phyloP scores from a whole-genome alignment of 2,329 filamentous ascomycete species.

The Aspergillus udagawae region DNA sequence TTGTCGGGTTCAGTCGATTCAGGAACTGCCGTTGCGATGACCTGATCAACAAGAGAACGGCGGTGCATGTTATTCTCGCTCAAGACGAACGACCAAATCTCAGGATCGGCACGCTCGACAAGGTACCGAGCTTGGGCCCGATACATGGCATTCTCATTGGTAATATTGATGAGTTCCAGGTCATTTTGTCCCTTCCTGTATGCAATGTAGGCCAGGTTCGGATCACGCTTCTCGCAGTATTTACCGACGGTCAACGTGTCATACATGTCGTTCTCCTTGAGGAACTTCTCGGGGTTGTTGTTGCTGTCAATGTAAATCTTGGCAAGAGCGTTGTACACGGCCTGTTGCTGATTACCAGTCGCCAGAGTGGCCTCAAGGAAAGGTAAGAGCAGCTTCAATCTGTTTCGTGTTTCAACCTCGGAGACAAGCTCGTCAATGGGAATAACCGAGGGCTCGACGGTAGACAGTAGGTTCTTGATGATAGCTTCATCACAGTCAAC shows the following conservation, averaged over 20 bases:
- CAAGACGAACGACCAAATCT: constrained; percentile 93
- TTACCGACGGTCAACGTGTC: constrained; percentile 90
- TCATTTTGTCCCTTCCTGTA: constrained; percentile 98
- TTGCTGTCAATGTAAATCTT: constrained; percentile 99
- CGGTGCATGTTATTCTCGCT: constrained; percentile 95
- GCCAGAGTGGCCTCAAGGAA: constrained; percentile 92
- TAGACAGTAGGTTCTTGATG: constrained; percentile 85
- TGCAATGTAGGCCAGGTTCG: constrained; percentile 89
- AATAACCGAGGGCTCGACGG: constrained; percentile 77
- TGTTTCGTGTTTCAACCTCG: constrained; percentile 94
- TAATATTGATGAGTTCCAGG: constrained; percentile 92
- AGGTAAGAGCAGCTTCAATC: constrained; percentile 88
- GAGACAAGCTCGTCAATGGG: constrained; percentile 91
- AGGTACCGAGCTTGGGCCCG: constrained; percentile 94
- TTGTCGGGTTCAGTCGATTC: constrained; percentile 90
- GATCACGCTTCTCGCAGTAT: constrained; percentile 98
- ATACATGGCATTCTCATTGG: constrained; percentile 99
- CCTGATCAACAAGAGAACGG: constrained; percentile 89
- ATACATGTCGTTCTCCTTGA: constrained; percentile 96
- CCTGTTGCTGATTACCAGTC: constrained; percentile 89
- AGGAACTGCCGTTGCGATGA: constrained; percentile 90
- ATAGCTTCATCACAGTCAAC: constrained; percentile 96
- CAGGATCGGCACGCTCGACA: constrained; percentile 79
- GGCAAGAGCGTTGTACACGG: constrained; percentile 92
- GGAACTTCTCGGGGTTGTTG: constrained; percentile 95